Percentiles rank a stretch among this genome's conserved stretches.
These are phyloP conservation scores for Aspergillus coremiiformis DNA, from an alignment of 495 filamentous ascomycete genomes.

Conservation along the genomic window DNA sequence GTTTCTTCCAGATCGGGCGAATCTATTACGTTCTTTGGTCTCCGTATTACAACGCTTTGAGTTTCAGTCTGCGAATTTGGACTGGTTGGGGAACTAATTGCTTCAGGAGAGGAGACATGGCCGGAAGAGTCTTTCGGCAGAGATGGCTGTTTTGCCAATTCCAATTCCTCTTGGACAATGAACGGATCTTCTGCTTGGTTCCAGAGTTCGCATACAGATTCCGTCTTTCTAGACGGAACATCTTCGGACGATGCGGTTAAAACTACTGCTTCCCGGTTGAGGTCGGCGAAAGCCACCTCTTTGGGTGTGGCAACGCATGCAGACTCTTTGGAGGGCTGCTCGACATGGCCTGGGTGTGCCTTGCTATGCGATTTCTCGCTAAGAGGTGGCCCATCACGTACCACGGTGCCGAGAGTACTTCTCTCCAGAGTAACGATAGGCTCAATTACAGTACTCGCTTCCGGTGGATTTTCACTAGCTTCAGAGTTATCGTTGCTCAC, in stretches of 20 bases:
- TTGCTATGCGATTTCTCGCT: neutral
- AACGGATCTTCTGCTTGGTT: neutral
- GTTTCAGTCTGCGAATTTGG: constrained; percentile 2
- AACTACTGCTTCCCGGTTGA: neutral
- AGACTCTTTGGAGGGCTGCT: neutral
- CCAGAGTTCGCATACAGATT: neutral
- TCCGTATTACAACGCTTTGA: constrained; percentile 1
- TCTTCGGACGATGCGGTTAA: neutral
- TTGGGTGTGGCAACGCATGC: neutral
- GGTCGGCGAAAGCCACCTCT: neutral
- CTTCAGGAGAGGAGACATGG: neutral
- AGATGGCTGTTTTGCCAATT: neutral
- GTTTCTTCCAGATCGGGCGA: neutral
- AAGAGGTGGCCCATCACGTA: neutral
- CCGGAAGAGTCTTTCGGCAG: neutral
- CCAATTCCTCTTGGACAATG: neutral
- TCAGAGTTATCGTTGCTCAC: neutral
- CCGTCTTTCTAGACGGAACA: neutral
- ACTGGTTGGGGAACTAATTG: neutral
- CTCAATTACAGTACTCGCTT: neutral
- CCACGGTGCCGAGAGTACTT: neutral
- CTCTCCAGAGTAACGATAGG: neutral
- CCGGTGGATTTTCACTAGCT: neutral
- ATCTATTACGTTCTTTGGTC: neutral
- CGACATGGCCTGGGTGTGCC: neutral